These are phyloP conservation scores for Thermomucor indicae-seudaticae DNA, from an alignment of 371 early-diverging fungal genomes.

Conservation along the genomic window DNA sequence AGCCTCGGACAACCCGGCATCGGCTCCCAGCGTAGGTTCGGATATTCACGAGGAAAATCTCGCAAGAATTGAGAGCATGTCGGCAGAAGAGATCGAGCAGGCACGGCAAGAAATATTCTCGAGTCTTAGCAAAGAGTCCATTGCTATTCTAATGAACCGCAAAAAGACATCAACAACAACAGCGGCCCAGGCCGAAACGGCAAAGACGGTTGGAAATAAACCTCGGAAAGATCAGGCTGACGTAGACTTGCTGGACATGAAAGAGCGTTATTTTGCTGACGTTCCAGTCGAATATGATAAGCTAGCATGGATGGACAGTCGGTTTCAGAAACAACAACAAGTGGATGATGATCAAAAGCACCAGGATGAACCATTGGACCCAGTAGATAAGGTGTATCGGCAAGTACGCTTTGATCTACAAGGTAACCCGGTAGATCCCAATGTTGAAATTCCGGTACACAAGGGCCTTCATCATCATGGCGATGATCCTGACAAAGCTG, in stretches of 20 bases:
- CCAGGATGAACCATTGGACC: slow-evolving; percentile 8
- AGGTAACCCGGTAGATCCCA: slow-evolving; percentile 59
- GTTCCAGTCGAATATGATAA: slow-evolving; percentile 63
- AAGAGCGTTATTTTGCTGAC: slow-evolving; percentile 49
- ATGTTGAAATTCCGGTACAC: slow-evolving; percentile 52
- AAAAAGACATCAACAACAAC: slow-evolving; percentile 6
- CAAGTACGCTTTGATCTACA: slow-evolving; percentile 73
- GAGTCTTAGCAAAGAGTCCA: slow-evolving; percentile 51
- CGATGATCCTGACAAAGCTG: slow-evolving; percentile 76
- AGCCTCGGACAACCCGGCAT: slow-evolving; percentile 3
- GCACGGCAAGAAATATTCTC: slow-evolving; percentile 55
- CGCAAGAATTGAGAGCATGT: slow-evolving; percentile 52
- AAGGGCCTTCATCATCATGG: slow-evolving; percentile 89
- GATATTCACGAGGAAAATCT: slow-evolving; percentile 58
- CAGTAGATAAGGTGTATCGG: slow-evolving; percentile 20
- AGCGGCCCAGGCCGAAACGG: slow-evolving; percentile 13
- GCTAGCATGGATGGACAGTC: slow-evolving; percentile 66
- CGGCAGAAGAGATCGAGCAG: slow-evolving; percentile 55
- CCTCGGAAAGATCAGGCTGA: slow-evolving; percentile 31
- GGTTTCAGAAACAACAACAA: slow-evolving; percentile 10
- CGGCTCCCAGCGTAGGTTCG: slow-evolving; percentile 14
- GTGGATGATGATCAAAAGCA: slow-evolving; percentile 6
- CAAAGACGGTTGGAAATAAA: slow-evolving; percentile 2
- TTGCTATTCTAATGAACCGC: slow-evolving; percentile 41
- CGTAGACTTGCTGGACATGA: slow-evolving; percentile 49